phyloP scores from a whole-genome alignment of 345 rosid genomes.

The Hypericum perforatum region DNA sequence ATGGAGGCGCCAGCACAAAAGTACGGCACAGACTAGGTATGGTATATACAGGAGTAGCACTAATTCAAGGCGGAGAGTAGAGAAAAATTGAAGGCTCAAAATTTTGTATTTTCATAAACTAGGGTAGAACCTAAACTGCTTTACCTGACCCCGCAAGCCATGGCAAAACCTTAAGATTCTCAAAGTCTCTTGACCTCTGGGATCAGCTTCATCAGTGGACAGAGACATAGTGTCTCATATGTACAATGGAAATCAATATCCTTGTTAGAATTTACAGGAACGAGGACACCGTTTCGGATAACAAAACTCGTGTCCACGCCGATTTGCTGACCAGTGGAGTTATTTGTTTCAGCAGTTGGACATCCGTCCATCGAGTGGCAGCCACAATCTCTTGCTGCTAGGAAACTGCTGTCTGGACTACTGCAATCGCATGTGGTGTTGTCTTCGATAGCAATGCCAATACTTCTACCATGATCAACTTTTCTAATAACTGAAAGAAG shows the following conservation, averaged over 20 bases:
- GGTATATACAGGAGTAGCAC: too few species aligned
- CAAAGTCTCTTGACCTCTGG: conserved; percentile 41
- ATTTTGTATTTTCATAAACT: too few species aligned
- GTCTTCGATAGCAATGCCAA: conserved; percentile 19
- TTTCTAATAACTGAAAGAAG: conserved; percentile 52
- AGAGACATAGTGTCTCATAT: conserved; percentile 62
- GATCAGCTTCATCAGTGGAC: conserved; percentile 50
- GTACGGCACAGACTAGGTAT: too few species aligned
- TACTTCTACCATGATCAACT: conserved; percentile 23
- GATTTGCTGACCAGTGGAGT: conserved; percentile 13
- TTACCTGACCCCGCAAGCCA: not conserved
- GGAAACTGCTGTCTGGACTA: conserved; percentile 23
- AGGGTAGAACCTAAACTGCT: too few species aligned
- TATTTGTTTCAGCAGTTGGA: conserved; percentile 15
- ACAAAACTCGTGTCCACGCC: conserved; percentile 35
- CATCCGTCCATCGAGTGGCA: conserved; percentile 38
- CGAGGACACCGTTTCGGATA: conserved; percentile 66
- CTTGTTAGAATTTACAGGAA: conserved; percentile 31
- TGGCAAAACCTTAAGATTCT: conserved; percentile 22
- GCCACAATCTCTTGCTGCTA: conserved; percentile 36
- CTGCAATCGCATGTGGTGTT: conserved; percentile 37
- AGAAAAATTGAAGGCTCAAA: too few species aligned
- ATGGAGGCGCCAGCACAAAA: too few species aligned
- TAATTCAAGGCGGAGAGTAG: too few species aligned
- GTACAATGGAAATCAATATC: conserved; percentile 53